A percentile compares a stretch with the other conserved stretches of the same genome.
Evolutionary conservation across 805 yeast genomes (phyloP).

Genomic region (Helenozyma rhizophorensis): DNA sequence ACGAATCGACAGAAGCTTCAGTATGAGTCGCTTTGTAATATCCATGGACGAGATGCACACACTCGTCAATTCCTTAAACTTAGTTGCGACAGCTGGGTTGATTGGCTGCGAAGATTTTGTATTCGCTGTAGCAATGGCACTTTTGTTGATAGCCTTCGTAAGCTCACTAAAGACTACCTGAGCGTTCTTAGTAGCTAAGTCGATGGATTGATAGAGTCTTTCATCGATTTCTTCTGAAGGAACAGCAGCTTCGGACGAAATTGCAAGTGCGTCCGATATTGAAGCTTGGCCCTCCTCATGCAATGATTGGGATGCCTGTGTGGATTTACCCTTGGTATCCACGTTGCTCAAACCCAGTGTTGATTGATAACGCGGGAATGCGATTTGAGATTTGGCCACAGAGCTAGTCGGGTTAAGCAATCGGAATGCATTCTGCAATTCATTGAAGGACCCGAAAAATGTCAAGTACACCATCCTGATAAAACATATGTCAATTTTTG

Average conservation of each 20-base stretch:
- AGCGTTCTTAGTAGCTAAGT: conserved; percentile 61
- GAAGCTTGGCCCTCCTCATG: not conserved
- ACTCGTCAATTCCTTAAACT: conserved; percentile 70
- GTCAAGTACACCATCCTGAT: conserved; percentile 26
- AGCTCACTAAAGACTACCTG: conserved; percentile 74
- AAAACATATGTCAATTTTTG: conserved; percentile 58
- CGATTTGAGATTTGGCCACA: not conserved
- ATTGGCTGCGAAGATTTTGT: conserved; percentile 18
- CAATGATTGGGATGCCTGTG: not conserved
- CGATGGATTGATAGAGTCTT: conserved; percentile 60
- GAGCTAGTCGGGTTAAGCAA: conserved; percentile 19
- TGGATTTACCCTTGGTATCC: conserved; percentile 6
- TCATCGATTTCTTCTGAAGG: conserved; percentile 51
- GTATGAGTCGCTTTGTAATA: conserved; percentile 63
- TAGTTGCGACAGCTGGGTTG: conserved; percentile 48
- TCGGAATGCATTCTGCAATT: conserved; percentile 62
- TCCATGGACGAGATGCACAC: conserved; percentile 81
- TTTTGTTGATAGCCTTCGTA: conserved; percentile 60
- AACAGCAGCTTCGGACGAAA: conserved; percentile 10
- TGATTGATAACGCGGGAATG: conserved; percentile 5
- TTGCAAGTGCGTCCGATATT: not conserved
- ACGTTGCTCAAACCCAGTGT: not conserved
- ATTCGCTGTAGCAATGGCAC: conserved; percentile 48
- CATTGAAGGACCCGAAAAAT: conserved; percentile 59
- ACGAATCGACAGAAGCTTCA: conserved; percentile 48